Evolutionary conservation across 495 filamentous ascomycete species (phyloP).

Genomic region (Xylona heveae): DNA sequence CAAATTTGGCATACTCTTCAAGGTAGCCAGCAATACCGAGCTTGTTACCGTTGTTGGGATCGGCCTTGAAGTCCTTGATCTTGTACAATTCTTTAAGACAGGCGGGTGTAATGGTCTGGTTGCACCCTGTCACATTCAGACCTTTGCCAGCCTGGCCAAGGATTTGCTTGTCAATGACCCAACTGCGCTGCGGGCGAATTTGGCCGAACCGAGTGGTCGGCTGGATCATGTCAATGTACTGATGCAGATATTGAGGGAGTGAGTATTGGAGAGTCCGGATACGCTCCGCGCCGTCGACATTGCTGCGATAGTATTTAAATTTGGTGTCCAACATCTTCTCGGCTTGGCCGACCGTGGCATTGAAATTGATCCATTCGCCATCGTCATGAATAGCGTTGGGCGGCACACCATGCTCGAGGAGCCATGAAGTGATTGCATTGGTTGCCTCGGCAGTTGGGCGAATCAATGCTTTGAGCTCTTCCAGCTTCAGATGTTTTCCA

Average conservation of each 20-base stretch:
- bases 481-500: constrained; percentile 23
- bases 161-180: not conserved
- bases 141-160: not conserved
- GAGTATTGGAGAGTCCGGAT: constrained; percentile 43
- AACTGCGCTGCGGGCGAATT: constrained; percentile 9
- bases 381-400: constrained; percentile 20
- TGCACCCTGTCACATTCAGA: constrained; percentile 16
- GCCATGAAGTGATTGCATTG: constrained; percentile 25
- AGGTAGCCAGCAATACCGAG: constrained; percentile 44
- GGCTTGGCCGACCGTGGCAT: constrained; percentile 25
- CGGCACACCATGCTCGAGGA: constrained; percentile 23
- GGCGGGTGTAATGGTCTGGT: constrained; percentile 28
- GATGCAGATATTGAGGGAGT: constrained; percentile 30
- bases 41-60: constrained; percentile 21
- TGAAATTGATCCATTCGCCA: constrained; percentile 35
- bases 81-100: constrained; percentile 42
- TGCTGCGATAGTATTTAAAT: constrained; percentile 29
- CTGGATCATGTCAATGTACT: constrained; percentile 28
- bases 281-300: constrained; percentile 12
- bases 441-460: constrained; percentile 23
- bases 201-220: constrained; percentile 33
- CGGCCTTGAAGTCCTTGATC: constrained; percentile 24
- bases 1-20: constrained; percentile 15
- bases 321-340: constrained; percentile 29
- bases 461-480: constrained; percentile 28